These are phyloP conservation scores for Pseudonectria foliicola DNA, from an alignment of 2,329 filamentous ascomycete genomes.

Conservation along the genomic window DNA sequence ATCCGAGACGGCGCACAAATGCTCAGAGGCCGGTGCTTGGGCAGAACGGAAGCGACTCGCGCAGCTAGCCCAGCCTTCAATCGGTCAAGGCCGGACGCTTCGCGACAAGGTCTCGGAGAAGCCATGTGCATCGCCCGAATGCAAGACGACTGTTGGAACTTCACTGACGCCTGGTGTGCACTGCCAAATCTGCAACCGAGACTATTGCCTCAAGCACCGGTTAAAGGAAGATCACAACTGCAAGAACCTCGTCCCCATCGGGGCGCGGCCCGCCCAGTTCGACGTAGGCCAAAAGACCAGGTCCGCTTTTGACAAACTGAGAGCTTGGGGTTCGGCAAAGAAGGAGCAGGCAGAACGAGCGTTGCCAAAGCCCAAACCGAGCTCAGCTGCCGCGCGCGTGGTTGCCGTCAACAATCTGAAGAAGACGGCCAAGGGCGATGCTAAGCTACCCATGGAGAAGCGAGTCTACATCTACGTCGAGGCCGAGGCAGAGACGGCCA, in stretches of 20 bases:
- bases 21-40: slow-evolving; percentile 54
- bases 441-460: slow-evolving; percentile 72
- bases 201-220: slow-evolving; percentile 73
- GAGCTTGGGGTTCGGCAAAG: slow-evolving; percentile 73
- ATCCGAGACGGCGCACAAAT: slow-evolving; percentile 72
- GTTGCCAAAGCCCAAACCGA: slow-evolving; percentile 57
- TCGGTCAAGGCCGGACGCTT: slow-evolving; percentile 48
- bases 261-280: slow-evolving; percentile 38
- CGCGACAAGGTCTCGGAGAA: slow-evolving; percentile 52
- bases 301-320: slow-evolving; percentile 69
- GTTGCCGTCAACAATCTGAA: slow-evolving; percentile 73
- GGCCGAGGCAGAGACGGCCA: slow-evolving; percentile 79
- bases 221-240: slow-evolving; percentile 80
- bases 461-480: slow-evolving; percentile 88
- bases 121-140: slow-evolving; percentile 58
- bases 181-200: slow-evolving; percentile 62
- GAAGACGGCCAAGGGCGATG: slow-evolving; percentile 82
- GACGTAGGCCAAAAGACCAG: slow-evolving; percentile 56
- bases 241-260: slow-evolving; percentile 59
- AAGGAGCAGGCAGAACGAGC: slow-evolving; percentile 52
- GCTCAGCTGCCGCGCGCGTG: slow-evolving; percentile 55
- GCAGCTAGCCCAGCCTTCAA: slow-evolving; percentile 45
- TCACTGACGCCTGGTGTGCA: slow-evolving; percentile 61
- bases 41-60: slow-evolving; percentile 49
- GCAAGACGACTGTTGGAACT: slow-evolving; percentile 67